Evolutionary conservation across 1,139 yeast species (phyloP), one percentile per base, ranked within the genome.

Genomic region (Scheffersomyces illinoinensis): DNA sequence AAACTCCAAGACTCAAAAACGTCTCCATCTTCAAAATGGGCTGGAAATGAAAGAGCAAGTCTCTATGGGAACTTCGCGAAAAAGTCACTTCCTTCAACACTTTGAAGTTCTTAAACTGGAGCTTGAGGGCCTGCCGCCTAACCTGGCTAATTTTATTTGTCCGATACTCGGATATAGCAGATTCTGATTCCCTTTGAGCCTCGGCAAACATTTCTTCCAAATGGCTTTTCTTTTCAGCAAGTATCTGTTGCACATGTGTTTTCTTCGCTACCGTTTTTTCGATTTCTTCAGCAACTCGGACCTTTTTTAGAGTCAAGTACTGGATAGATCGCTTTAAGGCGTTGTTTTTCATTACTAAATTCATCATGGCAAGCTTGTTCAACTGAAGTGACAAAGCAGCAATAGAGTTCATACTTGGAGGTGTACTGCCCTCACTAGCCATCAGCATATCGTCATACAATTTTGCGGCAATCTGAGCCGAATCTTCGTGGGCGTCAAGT

Each of bases 311-410:
- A 54, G 58, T 54, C 54, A 67, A 49, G 50, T 69, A 56, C 0
- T 60, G 62, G 20, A 60, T 62, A 46, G 74, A 65, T 47, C 64
- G 65, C 12, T 71, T 63, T 2, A 74, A 70, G 20, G 71, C 72
- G 48, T 66, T 74, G 33, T 64, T 62, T 61, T 66, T 72, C 53
- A 68, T 66, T 49, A 64, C 69, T 43, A 64, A 62, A 67, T 68
- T 76, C 56, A 68, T 57, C 1, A 76, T 64, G 53, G 78, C 78
- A 23, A 84, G 73, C 63, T 76, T 81, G 54, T 79, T 67, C 52
- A 84, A 68, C 68, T 82, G 85, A 17, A 79, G 69, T 0, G 85
- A 76, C 46, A 85, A 67, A 21, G 74, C 67, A 20, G 78, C 77
- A 1, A 82, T 71, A 0, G 85, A 69, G 18, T 57, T 53, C 4